Evolutionary conservation across 305 asterid genomes (phyloP).

Genomic region (Stenogyne calaminthoides): DNA sequence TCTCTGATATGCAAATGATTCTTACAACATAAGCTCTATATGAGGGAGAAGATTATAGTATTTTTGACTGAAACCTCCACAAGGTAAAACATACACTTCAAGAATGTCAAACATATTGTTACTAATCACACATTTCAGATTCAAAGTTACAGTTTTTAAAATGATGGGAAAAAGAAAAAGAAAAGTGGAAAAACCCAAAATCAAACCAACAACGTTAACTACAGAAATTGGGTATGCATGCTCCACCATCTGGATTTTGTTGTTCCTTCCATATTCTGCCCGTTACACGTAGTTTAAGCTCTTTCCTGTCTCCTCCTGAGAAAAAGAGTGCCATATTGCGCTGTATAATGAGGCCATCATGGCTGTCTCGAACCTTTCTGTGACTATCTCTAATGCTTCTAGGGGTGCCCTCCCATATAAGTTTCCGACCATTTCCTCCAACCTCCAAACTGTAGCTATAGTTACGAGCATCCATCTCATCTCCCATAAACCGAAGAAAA

Average conservation of each 20-base stretch:
- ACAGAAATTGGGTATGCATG: constrained; percentile 74
- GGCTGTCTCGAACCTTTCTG: constrained; percentile 82
- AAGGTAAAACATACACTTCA: constrained; percentile 24
- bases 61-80: constrained; percentile 10
- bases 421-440: constrained; percentile 85
- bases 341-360: constrained; percentile 79
- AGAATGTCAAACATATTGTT: constrained; percentile 27
- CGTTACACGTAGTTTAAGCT: constrained; percentile 78
- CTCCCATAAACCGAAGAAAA: constrained; percentile 91
- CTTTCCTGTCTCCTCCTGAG: constrained; percentile 85
- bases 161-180: not conserved
- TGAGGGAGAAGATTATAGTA: constrained; percentile 8
- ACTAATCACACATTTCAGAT: constrained; percentile 24
- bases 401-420: constrained; percentile 87
- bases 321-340: constrained; percentile 85
- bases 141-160: constrained; percentile 2
- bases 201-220: constrained; percentile 36
- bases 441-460: constrained; percentile 88
- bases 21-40: constrained; percentile 23
- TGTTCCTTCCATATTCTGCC: constrained; percentile 91
- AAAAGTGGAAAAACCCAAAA: not conserved
- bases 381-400: constrained; percentile 84
- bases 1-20: constrained; percentile 19
- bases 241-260: constrained; percentile 67
- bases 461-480: constrained; percentile 69